A percentile compares a stretch with the other conserved stretches of the same genome.
Evolutionary conservation across 176 grass and related monocot species (phyloP).

Genomic region (Ensete glaucum): DNA sequence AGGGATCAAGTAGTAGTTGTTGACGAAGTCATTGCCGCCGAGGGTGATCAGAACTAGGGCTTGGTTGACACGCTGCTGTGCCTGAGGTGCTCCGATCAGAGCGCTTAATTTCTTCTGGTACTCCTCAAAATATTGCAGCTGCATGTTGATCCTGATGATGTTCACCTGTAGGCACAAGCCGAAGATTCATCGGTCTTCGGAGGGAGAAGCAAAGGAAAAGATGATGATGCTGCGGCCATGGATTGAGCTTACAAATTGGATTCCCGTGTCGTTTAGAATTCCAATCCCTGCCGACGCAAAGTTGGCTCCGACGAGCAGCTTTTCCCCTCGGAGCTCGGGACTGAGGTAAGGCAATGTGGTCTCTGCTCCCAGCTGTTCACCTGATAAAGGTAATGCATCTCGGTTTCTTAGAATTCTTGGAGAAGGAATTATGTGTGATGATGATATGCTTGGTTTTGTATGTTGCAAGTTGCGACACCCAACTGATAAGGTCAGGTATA

Average conservation of each 20-base stretch:
- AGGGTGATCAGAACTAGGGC: slow-evolving; percentile 19
- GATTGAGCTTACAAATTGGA: slow-evolving; percentile 59
- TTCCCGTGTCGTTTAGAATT: slow-evolving; percentile 85
- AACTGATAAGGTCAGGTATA: slow-evolving; percentile 86
- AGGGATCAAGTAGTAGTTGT: slow-evolving; percentile 25
- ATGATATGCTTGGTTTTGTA: background rate
- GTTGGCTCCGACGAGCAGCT: slow-evolving; percentile 82
- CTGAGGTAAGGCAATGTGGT: slow-evolving; percentile 65
- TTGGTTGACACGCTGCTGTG: slow-evolving; percentile 8
- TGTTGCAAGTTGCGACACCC: background rate
- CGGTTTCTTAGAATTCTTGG: background rate
- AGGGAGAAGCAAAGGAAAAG: background rate
- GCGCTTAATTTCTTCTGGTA: slow-evolving; percentile 13
- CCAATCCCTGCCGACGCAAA: slow-evolving; percentile 93
- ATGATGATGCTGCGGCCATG: background rate
- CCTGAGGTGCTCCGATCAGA: slow-evolving; percentile 7
- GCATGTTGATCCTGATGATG: slow-evolving; percentile 12
- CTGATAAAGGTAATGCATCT: slow-evolving; percentile 20
- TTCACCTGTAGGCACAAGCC: slow-evolving; percentile 8
- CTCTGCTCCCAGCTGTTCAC: slow-evolving; percentile 64
- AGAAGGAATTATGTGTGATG: background rate
- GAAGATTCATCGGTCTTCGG: background rate
- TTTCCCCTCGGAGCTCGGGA: slow-evolving; percentile 57
- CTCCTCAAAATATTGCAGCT: slow-evolving; percentile 10
- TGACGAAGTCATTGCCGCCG: slow-evolving; percentile 27